Conservation (phyloP, 768 basidiomycete genomes). For the Mycena rebaudengoi region DNA sequence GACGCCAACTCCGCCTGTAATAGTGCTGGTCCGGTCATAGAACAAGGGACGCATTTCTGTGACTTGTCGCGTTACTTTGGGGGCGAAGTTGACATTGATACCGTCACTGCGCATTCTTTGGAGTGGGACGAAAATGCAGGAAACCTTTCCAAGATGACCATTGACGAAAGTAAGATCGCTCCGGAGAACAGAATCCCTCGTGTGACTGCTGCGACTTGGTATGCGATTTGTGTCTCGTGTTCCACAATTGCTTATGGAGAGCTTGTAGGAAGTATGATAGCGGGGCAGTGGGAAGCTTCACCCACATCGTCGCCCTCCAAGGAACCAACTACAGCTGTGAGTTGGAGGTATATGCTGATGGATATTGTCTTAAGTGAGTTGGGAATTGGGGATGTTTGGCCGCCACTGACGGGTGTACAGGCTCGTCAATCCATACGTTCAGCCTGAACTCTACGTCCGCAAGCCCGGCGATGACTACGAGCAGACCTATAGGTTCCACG, state of each 20-base stretch:
- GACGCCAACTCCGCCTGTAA: constrained; percentile 10
- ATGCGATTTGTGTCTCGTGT: constrained; percentile 34
- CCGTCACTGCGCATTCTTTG: constrained; percentile 85
- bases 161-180: constrained; percentile 87
- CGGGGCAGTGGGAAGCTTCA: constrained; percentile 93
- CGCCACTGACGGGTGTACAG: too few relatives aligned
- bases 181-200: constrained; percentile 94
- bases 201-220: constrained; percentile 93
- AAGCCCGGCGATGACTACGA: constrained; percentile 83
- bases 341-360: constrained; percentile 93
- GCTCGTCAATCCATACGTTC: constrained; percentile 92
- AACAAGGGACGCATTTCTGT: constrained; percentile 97
- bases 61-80: constrained; percentile 98
- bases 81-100: constrained; percentile 89
- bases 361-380: constrained; percentile 82
- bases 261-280: constrained; percentile 89
- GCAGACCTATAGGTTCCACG: constrained; percentile 72
- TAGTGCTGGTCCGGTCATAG: constrained; percentile 84
- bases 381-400: constrained; percentile 6
- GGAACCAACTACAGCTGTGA: constrained; percentile 95
- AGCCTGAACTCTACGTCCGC: constrained; percentile 88
- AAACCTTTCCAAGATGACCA: constrained; percentile 75
- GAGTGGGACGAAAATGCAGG: constrained; percentile 95
- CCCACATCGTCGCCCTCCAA: constrained; percentile 90
- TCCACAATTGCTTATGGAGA: constrained; percentile 6